phyloP scores from a whole-genome alignment of 306 rosid genomes.

The Coriaria nepalensis region DNA sequence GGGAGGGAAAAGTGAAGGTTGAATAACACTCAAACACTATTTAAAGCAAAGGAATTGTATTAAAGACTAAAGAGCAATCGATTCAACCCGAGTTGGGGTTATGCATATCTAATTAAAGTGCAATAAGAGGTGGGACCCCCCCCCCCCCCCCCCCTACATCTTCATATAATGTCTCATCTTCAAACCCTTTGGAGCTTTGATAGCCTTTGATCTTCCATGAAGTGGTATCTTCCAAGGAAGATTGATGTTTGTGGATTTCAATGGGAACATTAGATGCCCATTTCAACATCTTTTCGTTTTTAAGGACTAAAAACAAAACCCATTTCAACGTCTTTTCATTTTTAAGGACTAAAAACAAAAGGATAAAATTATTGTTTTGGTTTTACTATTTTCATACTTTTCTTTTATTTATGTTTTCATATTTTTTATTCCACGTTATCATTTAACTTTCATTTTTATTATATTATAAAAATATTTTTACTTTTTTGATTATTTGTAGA shows the following conservation, averaged over 20 bases:
- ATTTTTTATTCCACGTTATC: too few species aligned
- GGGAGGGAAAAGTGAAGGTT: slow-evolving; percentile 17
- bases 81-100: slow-evolving; percentile 33
- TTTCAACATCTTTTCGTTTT: too few species aligned
- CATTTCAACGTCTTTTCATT: too few species aligned
- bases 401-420: too few species aligned
- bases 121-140: slow-evolving; percentile 21
- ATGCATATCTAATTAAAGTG: slow-evolving; percentile 32
- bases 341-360: too few species aligned
- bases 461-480: too few species aligned
- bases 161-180: slow-evolving; percentile 12
- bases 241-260: slow-evolving; percentile 37
- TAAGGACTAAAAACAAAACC: too few species aligned
- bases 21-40: slow-evolving; percentile 14
- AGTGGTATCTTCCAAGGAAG: slow-evolving; percentile 28
- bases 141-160: too few species aligned
- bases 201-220: background rate
- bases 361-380: too few species aligned
- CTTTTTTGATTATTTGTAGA: too few species aligned
- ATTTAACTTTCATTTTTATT: too few species aligned
- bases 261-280: background rate
- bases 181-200: slow-evolving; percentile 14
- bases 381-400: too few species aligned
- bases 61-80: slow-evolving; percentile 25
- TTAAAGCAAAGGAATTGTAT: slow-evolving; percentile 27